Conservation (phyloP, 495 filamentous ascomycete species). For the Lasiosphaeris hirsuta region DNA sequence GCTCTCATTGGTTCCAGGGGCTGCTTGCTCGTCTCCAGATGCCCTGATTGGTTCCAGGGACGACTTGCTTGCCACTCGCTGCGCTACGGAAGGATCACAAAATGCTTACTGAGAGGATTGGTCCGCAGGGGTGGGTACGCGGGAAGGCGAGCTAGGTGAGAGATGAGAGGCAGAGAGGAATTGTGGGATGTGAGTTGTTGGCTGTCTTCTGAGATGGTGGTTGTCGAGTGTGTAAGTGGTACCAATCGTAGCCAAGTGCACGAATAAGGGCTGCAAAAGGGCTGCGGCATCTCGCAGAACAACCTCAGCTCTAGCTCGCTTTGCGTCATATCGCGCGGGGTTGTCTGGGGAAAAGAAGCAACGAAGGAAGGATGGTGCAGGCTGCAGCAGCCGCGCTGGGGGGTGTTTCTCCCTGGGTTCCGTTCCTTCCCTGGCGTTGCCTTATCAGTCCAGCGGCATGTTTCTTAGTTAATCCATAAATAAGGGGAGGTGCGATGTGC, state of each 20-base stretch:
- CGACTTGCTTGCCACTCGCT: background rate
- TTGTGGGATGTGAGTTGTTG: background rate
- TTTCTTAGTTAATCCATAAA: too few relatives aligned
- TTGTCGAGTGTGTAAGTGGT: too few relatives aligned
- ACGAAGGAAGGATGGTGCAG: background rate
- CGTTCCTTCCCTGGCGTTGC: background rate
- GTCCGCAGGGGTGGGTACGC: background rate
- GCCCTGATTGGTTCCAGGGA: background rate
- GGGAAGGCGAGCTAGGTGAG: background rate
- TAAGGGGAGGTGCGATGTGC: too few relatives aligned
- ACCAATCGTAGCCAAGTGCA: too few relatives aligned
- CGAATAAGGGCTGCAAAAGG: too few relatives aligned
- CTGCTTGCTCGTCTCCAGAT: too few relatives aligned
- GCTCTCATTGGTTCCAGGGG: background rate
- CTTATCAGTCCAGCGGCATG: too few relatives aligned
- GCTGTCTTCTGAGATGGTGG: too few relatives aligned
- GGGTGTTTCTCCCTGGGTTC: too few relatives aligned
- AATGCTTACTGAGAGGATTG: background rate
- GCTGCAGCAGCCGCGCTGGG: too few relatives aligned
- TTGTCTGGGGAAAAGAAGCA: background rate
- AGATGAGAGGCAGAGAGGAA: background rate
- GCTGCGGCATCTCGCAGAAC: background rate
- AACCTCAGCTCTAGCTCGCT: constrained; percentile 4
- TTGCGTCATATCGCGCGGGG: constrained; percentile 10
- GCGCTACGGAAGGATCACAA: background rate